A percentile compares a stretch with the other conserved stretches of the same genome.
phyloP scores from a whole-genome alignment of 73 alveolate species.

The Diophrys appendiculata region DNA sequence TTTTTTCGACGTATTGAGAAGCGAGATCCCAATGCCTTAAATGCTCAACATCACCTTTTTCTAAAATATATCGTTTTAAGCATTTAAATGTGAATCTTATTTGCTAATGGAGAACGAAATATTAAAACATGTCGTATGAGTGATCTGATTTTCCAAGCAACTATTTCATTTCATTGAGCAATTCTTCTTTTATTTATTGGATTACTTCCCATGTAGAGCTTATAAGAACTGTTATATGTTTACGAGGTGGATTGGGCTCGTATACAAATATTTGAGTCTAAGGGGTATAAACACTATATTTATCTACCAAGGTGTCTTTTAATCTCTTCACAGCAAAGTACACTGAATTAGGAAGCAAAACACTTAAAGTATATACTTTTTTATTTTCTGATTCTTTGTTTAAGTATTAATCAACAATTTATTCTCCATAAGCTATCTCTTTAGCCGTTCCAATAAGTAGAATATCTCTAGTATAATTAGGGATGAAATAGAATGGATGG shows the following conservation, averaged over 20 bases:
- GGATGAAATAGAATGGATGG: slow-evolving; percentile 61
- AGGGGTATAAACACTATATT: neutral
- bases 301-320: neutral
- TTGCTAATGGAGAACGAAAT: slow-evolving; percentile 49
- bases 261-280: slow-evolving; percentile 7
- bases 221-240: slow-evolving; percentile 50
- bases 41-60: slow-evolving; percentile 36
- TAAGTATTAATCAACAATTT: slow-evolving; percentile 15
- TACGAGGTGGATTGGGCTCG: slow-evolving; percentile 63
- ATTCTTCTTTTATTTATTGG: neutral
- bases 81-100: slow-evolving; percentile 51
- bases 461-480: slow-evolving; percentile 48
- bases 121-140: slow-evolving; percentile 40
- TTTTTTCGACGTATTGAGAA: slow-evolving; percentile 20
- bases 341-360: slow-evolving; percentile 40
- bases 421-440: slow-evolving; percentile 38
- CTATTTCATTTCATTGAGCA: neutral
- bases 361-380: neutral
- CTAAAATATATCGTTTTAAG: slow-evolving; percentile 49
- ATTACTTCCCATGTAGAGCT: slow-evolving; percentile 40
- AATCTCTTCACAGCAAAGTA: neutral
- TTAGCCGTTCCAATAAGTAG: slow-evolving; percentile 39
- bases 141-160: neutral
- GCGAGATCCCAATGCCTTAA: slow-evolving; percentile 62
- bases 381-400: slow-evolving; percentile 11